phyloP scores from a whole-genome alignment of 129 eudicot genomes.

The Artemisia tridentata region DNA sequence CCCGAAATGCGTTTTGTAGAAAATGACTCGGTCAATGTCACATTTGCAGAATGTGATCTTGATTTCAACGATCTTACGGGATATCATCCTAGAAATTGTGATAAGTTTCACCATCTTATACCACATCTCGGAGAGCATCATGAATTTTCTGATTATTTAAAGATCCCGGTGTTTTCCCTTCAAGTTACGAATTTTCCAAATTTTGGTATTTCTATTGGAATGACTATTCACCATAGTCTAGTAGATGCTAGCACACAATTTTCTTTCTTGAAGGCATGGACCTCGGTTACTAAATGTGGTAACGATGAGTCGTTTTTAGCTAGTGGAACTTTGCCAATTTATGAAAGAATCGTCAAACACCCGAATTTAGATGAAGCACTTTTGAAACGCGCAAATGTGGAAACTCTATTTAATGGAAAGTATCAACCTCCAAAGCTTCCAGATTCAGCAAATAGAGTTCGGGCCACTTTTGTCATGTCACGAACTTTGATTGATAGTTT shows the following conservation, averaged over 20 bases:
- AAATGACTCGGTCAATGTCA: conserved; percentile 24
- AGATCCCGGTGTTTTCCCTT: conserved; percentile 29
- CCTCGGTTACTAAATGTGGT: conserved; percentile 18
- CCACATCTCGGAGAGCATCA: conserved; percentile 16
- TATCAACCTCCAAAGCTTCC: conserved; percentile 2
- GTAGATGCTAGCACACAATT: conserved; percentile 33
- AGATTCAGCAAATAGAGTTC: conserved; percentile 23
- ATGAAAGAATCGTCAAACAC: conserved; percentile 26
- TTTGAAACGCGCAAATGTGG: not conserved
- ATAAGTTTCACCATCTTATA: conserved; percentile 28
- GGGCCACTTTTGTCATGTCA: conserved; percentile 30
- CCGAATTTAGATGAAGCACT: not conserved
- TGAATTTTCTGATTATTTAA: not conserved
- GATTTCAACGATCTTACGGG: conserved; percentile 30
- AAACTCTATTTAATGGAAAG: not conserved
- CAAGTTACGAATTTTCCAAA: conserved; percentile 41
- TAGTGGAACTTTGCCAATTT: conserved; percentile 25
- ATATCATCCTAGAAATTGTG: conserved; percentile 22
- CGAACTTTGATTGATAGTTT: conserved; percentile 17
- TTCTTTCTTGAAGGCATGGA: conserved; percentile 40
- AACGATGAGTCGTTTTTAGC: conserved; percentile 17
- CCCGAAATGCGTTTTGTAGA: conserved; percentile 23
- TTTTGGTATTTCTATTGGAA: conserved; percentile 36
- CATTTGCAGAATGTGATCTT: conserved; percentile 22
- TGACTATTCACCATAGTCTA: conserved; percentile 30